Evolutionary conservation across 1,284 basidiomycete species (phyloP).

Genomic region (Austroboletus novae-zelandiae): DNA sequence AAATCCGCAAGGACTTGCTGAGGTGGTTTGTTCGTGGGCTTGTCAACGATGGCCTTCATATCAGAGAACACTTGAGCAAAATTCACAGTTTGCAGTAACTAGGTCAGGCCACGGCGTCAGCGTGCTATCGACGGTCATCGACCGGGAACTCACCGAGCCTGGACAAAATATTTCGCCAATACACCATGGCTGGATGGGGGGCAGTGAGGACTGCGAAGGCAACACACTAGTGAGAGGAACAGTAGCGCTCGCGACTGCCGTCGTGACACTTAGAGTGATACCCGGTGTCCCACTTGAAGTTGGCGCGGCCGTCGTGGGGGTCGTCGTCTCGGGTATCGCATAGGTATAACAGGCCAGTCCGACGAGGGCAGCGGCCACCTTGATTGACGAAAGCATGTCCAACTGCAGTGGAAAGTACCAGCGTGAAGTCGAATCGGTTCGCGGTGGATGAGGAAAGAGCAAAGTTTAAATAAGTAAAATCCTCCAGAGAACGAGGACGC

Average conservation of each 20-base stretch:
- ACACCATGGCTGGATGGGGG: conserved; percentile 77
- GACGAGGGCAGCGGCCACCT: conserved; percentile 8
- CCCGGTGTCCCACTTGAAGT: background rate
- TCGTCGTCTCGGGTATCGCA: conserved; percentile 11
- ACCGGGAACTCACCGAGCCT: conserved; percentile 54
- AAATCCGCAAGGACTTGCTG: conserved; percentile 74
- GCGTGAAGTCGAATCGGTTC: too few relatives aligned
- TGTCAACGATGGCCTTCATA: conserved; percentile 90
- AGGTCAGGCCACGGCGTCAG: background rate
- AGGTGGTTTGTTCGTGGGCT: conserved; percentile 70
- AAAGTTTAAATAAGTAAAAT: too few relatives aligned
- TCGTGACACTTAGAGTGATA: conserved; percentile 45
- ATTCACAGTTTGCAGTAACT: conserved; percentile 86
- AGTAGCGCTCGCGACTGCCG: conserved; percentile 64
- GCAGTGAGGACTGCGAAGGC: conserved; percentile 67
- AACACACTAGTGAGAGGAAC: conserved; percentile 51
- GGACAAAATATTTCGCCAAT: conserved; percentile 83
- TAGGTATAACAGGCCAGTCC: conserved; percentile 12
- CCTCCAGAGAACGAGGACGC: too few relatives aligned
- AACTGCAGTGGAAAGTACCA: too few relatives aligned
- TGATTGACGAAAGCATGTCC: background rate
- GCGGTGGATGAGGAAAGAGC: too few relatives aligned
- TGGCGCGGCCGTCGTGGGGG: background rate
- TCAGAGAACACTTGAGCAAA: conserved; percentile 75
- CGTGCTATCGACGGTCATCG: too few relatives aligned